Evolutionary conservation across 164 flowering plant genomes (phyloP), one percentile per base, ranked within the genome.

Genomic region (Protea cynaroides): DNA sequence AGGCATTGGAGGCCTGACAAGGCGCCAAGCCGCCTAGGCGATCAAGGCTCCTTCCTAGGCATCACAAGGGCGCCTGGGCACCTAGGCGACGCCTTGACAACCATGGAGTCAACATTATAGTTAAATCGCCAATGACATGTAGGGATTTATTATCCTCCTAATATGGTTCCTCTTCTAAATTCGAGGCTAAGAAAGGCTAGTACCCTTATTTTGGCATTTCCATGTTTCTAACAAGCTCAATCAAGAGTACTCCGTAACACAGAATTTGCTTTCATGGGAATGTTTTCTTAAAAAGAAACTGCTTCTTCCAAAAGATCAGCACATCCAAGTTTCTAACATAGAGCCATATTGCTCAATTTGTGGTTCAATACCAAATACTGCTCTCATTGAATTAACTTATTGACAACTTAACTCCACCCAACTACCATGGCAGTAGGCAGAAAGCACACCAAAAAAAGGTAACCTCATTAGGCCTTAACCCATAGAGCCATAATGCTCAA

Each of bases 251-350:
- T 54, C 71, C 71, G 61, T 25, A 66, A 17, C 13, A 66, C 63
- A 59, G 63, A 18, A 51, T 29, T 51, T 17, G 49, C 57, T 37
- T 66, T 50, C 11, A 60, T 21, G 17, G 69, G 69, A 49, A 53
- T 59, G 1, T 29, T 1, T 59, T 59, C 63, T 21, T 59, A n/a
- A 47, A 66, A n/a, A 10, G 25, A 22, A 15, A 47, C 61, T 47
- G 79, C 79, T 62, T 76, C 79, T 63, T 64, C 43, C 29, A 72
- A 62, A 37, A 37, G 63, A 10, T 71, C 76, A 46, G 76, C 75
- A 23, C 76, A 68, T 25, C 75, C 68, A 50, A 76, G 69, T 59
- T 40, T 76, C 75, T 19, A 75, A 70, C 78, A 75, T 68, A 52
- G 75, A 75, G 12, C 75, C 72, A 47, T 75, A 75, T 38, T 75